phyloP scores from a whole-genome alignment of 208 protist genomes.

The Porcisia hertigi region DNA sequence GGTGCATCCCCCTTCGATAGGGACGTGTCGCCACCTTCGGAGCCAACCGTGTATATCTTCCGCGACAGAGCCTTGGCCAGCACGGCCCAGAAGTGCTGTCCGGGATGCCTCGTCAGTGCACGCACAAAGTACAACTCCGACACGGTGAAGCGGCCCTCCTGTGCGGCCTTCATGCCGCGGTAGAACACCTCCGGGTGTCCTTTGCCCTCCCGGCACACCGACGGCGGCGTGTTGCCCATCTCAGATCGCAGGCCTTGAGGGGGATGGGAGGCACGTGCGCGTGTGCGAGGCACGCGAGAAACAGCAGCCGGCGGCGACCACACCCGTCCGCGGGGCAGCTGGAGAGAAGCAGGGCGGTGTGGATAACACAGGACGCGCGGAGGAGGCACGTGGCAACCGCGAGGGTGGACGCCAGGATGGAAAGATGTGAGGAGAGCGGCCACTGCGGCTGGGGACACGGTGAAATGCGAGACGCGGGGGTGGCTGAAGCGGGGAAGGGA shows the following conservation, averaged over 20 bases:
- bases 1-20: not conserved
- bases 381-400: not conserved
- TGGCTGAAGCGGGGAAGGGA: no score
- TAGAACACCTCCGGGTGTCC: conserved; percentile 25
- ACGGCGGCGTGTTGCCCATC: conserved; percentile 5
- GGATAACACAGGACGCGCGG: not conserved
- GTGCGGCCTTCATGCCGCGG: conserved; percentile 9
- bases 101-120: conserved; percentile 18
- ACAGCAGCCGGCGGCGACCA: not conserved
- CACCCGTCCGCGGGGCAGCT: not conserved
- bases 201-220: conserved; percentile 4
- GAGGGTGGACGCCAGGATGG: no score
- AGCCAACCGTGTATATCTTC: not conserved
- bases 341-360: not conserved
- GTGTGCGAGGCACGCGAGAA: not conserved
- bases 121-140: conserved; percentile 32
- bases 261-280: not conserved
- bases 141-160: conserved; percentile 15
- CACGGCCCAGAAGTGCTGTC: conserved; percentile 12
- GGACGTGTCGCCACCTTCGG: no score
- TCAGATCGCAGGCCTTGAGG: not conserved
- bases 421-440: not conserved
- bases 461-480: no score
- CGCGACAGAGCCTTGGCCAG: conserved; percentile 4
- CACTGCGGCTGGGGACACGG: not conserved